Conservation (phyloP, 768 basidiomycete species). For the Suillus fuscotomentosus region DNA sequence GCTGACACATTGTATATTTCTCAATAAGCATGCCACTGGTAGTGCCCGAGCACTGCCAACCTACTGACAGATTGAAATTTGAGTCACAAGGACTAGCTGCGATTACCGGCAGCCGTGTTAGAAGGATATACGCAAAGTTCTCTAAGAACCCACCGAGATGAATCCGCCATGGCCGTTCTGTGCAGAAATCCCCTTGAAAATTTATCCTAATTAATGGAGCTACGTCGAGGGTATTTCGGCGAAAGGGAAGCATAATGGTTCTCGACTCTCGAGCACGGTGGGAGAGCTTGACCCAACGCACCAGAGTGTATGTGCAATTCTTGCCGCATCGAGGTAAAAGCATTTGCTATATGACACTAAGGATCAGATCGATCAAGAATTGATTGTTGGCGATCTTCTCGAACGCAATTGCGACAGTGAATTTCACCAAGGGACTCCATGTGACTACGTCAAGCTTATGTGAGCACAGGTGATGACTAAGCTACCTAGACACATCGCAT, state of each 20-base stretch:
- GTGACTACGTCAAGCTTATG: no score
- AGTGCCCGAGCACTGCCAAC: background rate
- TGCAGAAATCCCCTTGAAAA: background rate
- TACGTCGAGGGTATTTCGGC: background rate
- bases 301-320: background rate
- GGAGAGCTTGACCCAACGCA: background rate
- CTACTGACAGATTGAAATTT: background rate
- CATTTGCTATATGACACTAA: background rate
- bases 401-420: background rate
- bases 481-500: background rate
- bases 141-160: background rate
- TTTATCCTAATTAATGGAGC: background rate
- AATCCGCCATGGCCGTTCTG: background rate
- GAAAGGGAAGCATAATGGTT: background rate
- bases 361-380: background rate
- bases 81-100: background rate
- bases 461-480: background rate
- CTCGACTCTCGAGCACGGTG: background rate
- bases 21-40: background rate
- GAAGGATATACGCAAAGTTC: background rate
- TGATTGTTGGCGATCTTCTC: background rate
- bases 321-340: background rate
- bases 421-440: background rate
- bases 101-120: background rate
- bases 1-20: background rate